These are phyloP conservation scores for Aspergillus ustus DNA, from an alignment of 2,329 filamentous ascomycete genomes.

Conservation along the genomic window DNA sequence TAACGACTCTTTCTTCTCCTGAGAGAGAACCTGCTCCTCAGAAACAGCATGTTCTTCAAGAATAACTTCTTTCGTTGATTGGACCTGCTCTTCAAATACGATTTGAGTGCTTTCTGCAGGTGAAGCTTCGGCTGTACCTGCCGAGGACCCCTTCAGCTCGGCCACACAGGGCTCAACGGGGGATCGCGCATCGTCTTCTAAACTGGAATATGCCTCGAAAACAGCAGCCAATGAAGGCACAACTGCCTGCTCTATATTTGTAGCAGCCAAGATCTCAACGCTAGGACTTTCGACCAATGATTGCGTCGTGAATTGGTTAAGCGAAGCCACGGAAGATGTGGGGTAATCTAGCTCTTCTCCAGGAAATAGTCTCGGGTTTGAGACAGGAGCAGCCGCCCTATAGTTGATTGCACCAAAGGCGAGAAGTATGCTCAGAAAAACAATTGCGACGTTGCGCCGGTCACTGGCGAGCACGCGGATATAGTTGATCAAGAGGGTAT, in stretches of 20 bases:
- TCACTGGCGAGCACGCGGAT: constrained; percentile 57
- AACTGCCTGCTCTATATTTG: neutral
- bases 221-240: neutral
- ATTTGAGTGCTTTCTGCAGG: neutral
- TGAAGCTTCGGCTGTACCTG: neutral
- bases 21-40: neutral
- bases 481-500: constrained; percentile 59
- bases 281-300: neutral
- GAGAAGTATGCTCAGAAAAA: constrained; percentile 50
- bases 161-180: neutral
- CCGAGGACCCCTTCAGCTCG: neutral
- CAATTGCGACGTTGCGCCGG: constrained; percentile 57
- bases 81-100: neutral
- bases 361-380: constrained; percentile 24
- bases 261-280: neutral
- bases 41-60: neutral
- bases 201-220: neutral
- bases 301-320: constrained; percentile 10
- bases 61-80: neutral
- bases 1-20: neutral
- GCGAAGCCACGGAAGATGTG: constrained; percentile 7
- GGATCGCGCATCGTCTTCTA: neutral
- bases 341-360: constrained; percentile 17
- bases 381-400: constrained; percentile 5
- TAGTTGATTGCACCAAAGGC: constrained; percentile 43